Conservation (phyloP, 495 filamentous ascomycete species). For the Mytilinidion resinicola region DNA sequence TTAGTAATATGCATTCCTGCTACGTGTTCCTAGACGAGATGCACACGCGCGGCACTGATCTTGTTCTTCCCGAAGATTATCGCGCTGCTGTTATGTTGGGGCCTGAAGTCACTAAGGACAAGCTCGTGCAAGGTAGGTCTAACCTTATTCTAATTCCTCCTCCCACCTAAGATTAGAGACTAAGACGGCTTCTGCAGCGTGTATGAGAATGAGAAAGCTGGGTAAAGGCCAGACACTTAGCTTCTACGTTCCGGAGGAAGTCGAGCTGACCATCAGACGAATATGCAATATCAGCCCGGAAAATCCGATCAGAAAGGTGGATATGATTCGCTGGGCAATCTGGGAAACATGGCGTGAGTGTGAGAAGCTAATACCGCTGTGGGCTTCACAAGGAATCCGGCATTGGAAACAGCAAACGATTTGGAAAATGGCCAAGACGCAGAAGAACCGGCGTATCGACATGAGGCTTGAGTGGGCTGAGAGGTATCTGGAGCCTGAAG, state of each 20-base stretch:
- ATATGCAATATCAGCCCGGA: neutral
- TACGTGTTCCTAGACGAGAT: slow-evolving; percentile 70
- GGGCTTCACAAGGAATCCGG: slow-evolving; percentile 51
- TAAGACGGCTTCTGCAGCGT: slow-evolving; percentile 33
- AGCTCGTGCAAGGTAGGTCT: slow-evolving; percentile 67
- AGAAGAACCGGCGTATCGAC: neutral
- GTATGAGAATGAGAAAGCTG: slow-evolving; percentile 38
- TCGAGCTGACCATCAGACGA: slow-evolving; percentile 33
- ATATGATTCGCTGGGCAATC: slow-evolving; percentile 54
- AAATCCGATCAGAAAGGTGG: slow-evolving; percentile 36
- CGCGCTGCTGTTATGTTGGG: slow-evolving; percentile 64
- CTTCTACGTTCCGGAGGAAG: slow-evolving; percentile 44
- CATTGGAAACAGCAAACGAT: slow-evolving; percentile 1
- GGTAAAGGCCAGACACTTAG: slow-evolving; percentile 23
- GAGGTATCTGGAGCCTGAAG: slow-evolving; percentile 43
- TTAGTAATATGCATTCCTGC: too few relatives aligned
- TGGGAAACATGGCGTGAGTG: slow-evolving; percentile 47
- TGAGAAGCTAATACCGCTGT: slow-evolving; percentile 46
- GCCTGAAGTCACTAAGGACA: slow-evolving; percentile 59
- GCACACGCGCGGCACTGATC: too few relatives aligned
- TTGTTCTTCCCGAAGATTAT: slow-evolving; percentile 52
- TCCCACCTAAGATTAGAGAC: neutral
- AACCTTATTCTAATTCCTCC: slow-evolving; percentile 8
- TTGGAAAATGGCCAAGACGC: neutral
- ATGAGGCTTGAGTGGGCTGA: slow-evolving; percentile 31